Conservation (phyloP, 2,329 filamentous ascomycete genomes). For the Zasmidium cellare region DNA sequence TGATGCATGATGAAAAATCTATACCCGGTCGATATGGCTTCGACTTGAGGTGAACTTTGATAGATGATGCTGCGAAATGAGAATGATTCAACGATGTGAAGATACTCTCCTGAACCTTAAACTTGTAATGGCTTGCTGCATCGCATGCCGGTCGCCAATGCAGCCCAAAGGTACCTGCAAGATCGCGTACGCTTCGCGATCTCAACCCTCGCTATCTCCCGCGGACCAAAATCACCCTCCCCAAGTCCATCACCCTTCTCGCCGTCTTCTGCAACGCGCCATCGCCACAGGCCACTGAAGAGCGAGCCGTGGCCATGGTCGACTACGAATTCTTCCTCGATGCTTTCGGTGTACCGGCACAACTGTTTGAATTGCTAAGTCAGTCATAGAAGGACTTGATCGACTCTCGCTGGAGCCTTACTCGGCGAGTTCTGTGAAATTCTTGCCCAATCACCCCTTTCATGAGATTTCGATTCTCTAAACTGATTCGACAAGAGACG, state of each 20-base stretch:
- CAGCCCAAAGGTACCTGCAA: no score
- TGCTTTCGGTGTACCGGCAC: background rate
- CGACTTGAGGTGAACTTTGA: background rate
- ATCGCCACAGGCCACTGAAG: background rate
- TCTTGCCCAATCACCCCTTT: background rate
- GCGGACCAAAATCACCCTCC: background rate
- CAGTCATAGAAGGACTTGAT: background rate
- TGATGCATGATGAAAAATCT: background rate
- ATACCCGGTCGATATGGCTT: background rate
- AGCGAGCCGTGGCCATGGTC: background rate
- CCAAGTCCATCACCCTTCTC: background rate
- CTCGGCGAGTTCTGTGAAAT: background rate
- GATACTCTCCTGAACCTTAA: background rate
- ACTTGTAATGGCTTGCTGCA: background rate
- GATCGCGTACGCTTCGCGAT: background rate
- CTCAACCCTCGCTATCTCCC: background rate
- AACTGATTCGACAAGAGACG: no score
- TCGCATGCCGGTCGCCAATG: no score
- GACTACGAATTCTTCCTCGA: background rate
- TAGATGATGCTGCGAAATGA: background rate
- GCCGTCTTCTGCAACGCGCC: background rate
- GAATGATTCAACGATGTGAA: background rate
- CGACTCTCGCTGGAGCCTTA: background rate
- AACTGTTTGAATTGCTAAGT: background rate
- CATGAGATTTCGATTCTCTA: background rate